Percentiles rank a stretch among this genome's conserved stretches.
phyloP scores from a whole-genome alignment of 2,329 filamentous ascomycete species.

The Trichoderma semiorbis region DNA sequence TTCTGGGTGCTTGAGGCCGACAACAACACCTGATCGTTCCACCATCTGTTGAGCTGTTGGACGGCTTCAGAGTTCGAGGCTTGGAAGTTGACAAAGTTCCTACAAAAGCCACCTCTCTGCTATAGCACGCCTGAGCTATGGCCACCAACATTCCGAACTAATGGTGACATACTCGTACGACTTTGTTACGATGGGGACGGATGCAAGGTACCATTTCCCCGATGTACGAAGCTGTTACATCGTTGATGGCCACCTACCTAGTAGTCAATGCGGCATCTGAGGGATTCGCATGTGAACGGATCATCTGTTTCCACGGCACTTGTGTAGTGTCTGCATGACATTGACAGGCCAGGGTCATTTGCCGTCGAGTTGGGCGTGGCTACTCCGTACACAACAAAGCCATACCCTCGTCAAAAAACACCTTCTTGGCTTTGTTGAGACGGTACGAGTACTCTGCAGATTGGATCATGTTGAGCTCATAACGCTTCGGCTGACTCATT shows the following conservation, averaged over 20 bases:
- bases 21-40: not conserved
- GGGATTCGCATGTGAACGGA: not conserved
- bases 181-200: not conserved
- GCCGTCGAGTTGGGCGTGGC: not conserved
- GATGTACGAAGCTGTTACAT: not conserved
- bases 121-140: not conserved
- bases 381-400: not conserved
- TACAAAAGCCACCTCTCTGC: not conserved
- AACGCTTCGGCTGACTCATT: not conserved
- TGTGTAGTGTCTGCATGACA: not conserved
- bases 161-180: not conserved
- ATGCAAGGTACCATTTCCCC: not conserved
- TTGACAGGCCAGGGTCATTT: not conserved
- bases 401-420: not conserved
- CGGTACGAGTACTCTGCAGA: not conserved
- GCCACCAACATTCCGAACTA: slow-evolving; percentile 5
- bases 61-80: not conserved
- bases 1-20: not conserved
- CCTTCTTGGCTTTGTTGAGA: not conserved
- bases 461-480: not conserved
- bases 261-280: not conserved
- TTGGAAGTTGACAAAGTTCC: not conserved
- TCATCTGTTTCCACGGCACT: not conserved
- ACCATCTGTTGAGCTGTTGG: not conserved
- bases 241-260: not conserved